Conservation (phyloP, 2,329 filamentous ascomycete species). For the Arthrobotrys musiformis region DNA sequence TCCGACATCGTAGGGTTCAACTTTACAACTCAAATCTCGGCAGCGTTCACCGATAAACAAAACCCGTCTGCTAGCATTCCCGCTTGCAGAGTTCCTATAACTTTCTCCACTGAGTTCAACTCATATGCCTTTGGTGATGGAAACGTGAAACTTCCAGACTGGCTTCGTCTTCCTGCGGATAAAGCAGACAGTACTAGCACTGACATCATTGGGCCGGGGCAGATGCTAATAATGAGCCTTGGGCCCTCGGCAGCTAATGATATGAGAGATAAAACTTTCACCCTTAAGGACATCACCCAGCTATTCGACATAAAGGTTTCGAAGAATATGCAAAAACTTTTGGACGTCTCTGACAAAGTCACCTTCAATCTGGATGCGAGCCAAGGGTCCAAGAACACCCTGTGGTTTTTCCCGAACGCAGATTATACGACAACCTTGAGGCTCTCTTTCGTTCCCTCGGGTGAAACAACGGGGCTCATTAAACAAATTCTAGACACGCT, state of each 20-base stretch:
- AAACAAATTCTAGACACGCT: background rate
- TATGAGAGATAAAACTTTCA: slow-evolving; percentile 9
- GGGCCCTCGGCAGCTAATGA: background rate
- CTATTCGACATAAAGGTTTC: background rate
- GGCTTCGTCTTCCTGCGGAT: background rate
- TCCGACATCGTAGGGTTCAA: background rate
- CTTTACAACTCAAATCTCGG: background rate
- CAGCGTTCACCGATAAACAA: slow-evolving; percentile 2
- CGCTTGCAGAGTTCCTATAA: background rate
- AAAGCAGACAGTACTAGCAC: background rate
- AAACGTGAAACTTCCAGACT: background rate
- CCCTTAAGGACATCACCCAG: background rate
- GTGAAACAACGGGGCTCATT: background rate
- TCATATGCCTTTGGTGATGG: background rate
- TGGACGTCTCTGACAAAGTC: slow-evolving; percentile 7
- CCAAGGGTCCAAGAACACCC: slow-evolving; percentile 40
- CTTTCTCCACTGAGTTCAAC: slow-evolving; percentile 1
- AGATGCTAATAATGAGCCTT: slow-evolving; percentile 6
- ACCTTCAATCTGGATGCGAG: background rate
- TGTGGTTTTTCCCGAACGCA: slow-evolving; percentile 52
- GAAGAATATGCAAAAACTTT: background rate
- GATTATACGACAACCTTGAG: slow-evolving; percentile 43
- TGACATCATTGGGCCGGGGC: slow-evolving; percentile 7
- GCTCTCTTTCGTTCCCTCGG: slow-evolving; percentile 1
- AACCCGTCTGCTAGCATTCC: slow-evolving; percentile 1